phyloP scores from a whole-genome alignment of 805 yeast species.

The Naumovozyma baii region DNA sequence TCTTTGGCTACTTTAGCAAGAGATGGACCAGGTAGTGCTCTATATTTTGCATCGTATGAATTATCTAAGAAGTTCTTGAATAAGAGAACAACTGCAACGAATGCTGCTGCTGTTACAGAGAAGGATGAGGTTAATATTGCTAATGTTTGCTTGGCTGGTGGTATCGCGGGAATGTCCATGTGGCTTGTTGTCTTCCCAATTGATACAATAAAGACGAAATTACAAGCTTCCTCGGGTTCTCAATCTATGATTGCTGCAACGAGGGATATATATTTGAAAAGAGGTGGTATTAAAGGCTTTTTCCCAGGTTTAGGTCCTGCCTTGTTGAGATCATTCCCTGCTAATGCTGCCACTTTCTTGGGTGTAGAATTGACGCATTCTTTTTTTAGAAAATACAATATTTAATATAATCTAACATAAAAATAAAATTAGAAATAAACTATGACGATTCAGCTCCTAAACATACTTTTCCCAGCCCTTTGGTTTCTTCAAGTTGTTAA shows the following conservation, averaged over 20 bases:
- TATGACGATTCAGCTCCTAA: too few species aligned
- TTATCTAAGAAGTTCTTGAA: conserved; percentile 56
- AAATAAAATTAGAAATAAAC: too few species aligned
- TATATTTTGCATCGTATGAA: conserved; percentile 93
- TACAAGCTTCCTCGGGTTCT: conserved; percentile 27
- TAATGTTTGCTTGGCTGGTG: conserved; percentile 85
- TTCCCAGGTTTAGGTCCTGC: conserved; percentile 99
- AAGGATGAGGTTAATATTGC: conserved; percentile 53
- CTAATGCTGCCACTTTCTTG: conserved; percentile 96
- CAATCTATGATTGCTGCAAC: conserved; percentile 58
- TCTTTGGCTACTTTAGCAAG: conserved; percentile 86
- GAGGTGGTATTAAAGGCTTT: conserved; percentile 81
- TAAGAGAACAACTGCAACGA: conserved; percentile 15
- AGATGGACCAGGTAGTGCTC: conserved; percentile 96
- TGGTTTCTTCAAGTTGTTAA: conserved; percentile 50
- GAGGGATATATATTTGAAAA: conserved; percentile 47
- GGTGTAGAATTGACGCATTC: conserved; percentile 79
- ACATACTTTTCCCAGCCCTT: conserved; percentile 69
- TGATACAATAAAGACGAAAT: conserved; percentile 70
- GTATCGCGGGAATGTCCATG: conserved; percentile 93
- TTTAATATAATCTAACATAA: conserved; percentile 8
- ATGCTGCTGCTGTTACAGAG: conserved; percentile 28
- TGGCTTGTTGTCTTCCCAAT: conserved; percentile 94
- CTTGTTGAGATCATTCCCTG: conserved; percentile 87
- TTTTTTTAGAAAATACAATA: conserved; percentile 30